Percentiles rank a stretch among this genome's conserved stretches.
Conservation (phyloP, 2,329 filamentous ascomycete genomes). For the Penicillium thymicola region DNA sequence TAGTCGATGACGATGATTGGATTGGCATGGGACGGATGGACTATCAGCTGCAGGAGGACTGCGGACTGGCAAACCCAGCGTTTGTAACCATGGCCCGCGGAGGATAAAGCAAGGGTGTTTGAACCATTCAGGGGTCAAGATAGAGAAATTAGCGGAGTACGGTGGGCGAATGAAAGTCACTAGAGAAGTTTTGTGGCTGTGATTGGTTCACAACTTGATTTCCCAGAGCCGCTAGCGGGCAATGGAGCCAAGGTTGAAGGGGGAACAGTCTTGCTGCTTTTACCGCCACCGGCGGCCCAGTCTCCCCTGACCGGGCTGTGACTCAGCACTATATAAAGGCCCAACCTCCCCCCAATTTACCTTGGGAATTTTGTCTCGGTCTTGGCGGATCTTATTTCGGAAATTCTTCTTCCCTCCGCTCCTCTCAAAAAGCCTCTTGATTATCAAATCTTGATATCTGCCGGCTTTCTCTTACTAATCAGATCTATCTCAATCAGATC, state of each 20-base stretch:
- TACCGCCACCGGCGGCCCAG: conserved; percentile 36
- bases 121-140: conserved; percentile 16
- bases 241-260: conserved; percentile 29
- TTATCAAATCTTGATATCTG: conserved; percentile 13
- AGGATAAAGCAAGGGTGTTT: conserved; percentile 28
- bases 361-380: conserved; percentile 36
- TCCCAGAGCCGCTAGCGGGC: conserved; percentile 24
- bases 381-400: conserved; percentile 36
- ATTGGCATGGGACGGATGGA: conserved; percentile 13
- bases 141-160: neutral
- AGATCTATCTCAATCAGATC: conserved; percentile 11
- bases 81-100: conserved; percentile 28
- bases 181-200: neutral
- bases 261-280: conserved; percentile 35
- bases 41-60: conserved; percentile 30
- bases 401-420: conserved; percentile 32
- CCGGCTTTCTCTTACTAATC: conserved; percentile 21
- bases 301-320: conserved; percentile 37
- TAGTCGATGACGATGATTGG: conserved; percentile 29
- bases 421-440: conserved; percentile 11
- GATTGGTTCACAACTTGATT: conserved; percentile 6
- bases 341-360: conserved; percentile 35
- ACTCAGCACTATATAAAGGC: conserved; percentile 42
- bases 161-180: neutral
- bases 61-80: conserved; percentile 28